phyloP scores from a whole-genome alignment of 306 rosid genomes.

The Dalbergia cultrata region DNA sequence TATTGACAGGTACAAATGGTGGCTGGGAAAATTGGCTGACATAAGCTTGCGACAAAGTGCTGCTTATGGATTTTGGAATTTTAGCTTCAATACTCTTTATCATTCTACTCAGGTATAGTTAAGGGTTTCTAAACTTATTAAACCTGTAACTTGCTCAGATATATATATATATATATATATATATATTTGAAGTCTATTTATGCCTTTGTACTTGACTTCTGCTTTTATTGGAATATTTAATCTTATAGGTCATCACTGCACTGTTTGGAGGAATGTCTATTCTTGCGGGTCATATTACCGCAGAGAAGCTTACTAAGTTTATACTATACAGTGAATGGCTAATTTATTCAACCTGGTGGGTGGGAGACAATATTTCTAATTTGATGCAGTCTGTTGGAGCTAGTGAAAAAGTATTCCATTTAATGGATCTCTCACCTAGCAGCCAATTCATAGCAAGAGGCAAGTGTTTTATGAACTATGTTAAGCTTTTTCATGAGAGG shows the following conservation, averaged over 20 bases:
- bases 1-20: slow-evolving; percentile 72
- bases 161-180: slow-evolving; percentile 4
- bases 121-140: slow-evolving; percentile 25
- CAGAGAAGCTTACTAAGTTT: slow-evolving; percentile 95
- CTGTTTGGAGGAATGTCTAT: slow-evolving; percentile 92
- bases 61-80: slow-evolving; percentile 91
- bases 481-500: slow-evolving; percentile 41
- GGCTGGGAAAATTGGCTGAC: slow-evolving; percentile 87
- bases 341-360: slow-evolving; percentile 99
- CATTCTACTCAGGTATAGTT: slow-evolving; percentile 90
- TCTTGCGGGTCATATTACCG: slow-evolving; percentile 86
- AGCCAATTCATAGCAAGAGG: slow-evolving; percentile 80
- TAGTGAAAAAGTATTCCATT: slow-evolving; percentile 92
- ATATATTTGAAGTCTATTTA: slow-evolving; percentile 23
- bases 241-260: slow-evolving; percentile 80
- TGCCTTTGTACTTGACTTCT: slow-evolving; percentile 48
- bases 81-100: slow-evolving; percentile 82
- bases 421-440: slow-evolving; percentile 93
- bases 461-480: slow-evolving; percentile 52
- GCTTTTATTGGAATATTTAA: slow-evolving; percentile 42
- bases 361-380: slow-evolving; percentile 90
- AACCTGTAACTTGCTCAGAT: slow-evolving; percentile 14
- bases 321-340: slow-evolving; percentile 95
- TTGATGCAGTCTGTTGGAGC: slow-evolving; percentile 99
- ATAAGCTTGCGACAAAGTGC: slow-evolving; percentile 91